Evolutionary conservation across 805 yeast species (phyloP), one percentile per base, ranked within the genome.

Genomic region (Saturnispora ahearnii): DNA sequence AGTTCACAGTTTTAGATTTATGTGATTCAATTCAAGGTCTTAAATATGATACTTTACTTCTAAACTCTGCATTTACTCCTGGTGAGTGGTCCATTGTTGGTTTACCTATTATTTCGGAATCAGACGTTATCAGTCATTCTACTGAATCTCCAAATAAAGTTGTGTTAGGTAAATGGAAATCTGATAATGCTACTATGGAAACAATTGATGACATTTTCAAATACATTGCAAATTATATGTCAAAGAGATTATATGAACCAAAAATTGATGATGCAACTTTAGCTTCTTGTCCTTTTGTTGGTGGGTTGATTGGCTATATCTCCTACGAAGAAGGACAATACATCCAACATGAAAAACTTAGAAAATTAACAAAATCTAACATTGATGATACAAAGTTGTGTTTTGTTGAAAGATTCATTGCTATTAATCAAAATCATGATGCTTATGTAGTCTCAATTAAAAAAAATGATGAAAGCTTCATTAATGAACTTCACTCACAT

Each of bases 71-170:
- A 0, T 77, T 95, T 0, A 62, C 73, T 1, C 96, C 96, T 0
- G 97, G 98, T 0, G 74, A 79, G 51, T 88, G 95, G 91, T 81
- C 96, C 0, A 81, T 93, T 5, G 77, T 93, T 49, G 96, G 96
- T 0, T 56, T 88, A 1, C 90, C 90, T 0, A 68, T 70, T 4
- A 46, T 30, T 1, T 64, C 61, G 10, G 58, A 65, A 32, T 70
- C 81, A 2, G 71, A 71, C 18, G 74, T 78, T 2, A 69, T 83
- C 11, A 74, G 84, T 2, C 88, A 84, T 59, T 84, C 87, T 0
- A 73, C 81, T 0, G 81, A 79, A 51, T 57, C 57, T 8, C 57
- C 61, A 0, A 29, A 58, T 2, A 41, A 26, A 1, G 64, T 73
- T 2, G 34, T 36, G 2, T 9, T 66, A 1, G 63, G 67, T 29